Base-by-base conservation (phyloP, 2,329 filamentous ascomycete species). In the Cercospora sojina region DNA sequence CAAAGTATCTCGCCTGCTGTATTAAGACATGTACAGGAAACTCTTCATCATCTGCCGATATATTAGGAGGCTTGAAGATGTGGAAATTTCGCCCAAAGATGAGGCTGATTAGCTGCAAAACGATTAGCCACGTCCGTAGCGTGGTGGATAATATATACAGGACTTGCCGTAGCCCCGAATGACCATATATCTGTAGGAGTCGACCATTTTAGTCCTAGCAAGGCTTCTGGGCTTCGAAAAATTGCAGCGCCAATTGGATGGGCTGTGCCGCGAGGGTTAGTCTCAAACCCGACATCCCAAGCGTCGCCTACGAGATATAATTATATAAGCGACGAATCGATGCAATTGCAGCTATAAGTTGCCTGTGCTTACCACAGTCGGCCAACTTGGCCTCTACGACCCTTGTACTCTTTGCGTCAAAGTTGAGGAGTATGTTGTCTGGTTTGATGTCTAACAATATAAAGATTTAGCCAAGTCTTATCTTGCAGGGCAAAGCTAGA, bases 121-220 rank as follows among this genome's bases (percentile, higher is more conserved):
- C 12, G 25, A 20, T 65, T 62, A 64, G 62, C 56, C 32, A 64
- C 29, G 53, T 63, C 29, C 41, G 32, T 47, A 38, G 20, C 18
- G 47, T 5, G 59, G 23, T 38, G 31, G 29, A 61, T 10, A 16
- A 41, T 47, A 38, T 31, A 47, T 18, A 59, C 16, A 63, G 13
- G 25, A 75, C 76, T 64, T 71, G 77, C 77, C 68, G 75, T 75
- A 56, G 77, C 69, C 47, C 79, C 76, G 66, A 79, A 79, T 51
- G 78, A 80, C 77, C 78, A 81, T 67, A 81, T 79, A 63, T 80
- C 78, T 51, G 77, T 75, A 23, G 79, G 71, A 43, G 74, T 76
- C 53, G 76, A 78, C 77, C 78, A 80, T 57, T 69, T 72, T 47
- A 77, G 64, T 41, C 74, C 66, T 23, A 79, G 59, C 63, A 74